Conservation (phyloP, 176 grass and related monocot species). For the Alloteropsis semialata region DNA sequence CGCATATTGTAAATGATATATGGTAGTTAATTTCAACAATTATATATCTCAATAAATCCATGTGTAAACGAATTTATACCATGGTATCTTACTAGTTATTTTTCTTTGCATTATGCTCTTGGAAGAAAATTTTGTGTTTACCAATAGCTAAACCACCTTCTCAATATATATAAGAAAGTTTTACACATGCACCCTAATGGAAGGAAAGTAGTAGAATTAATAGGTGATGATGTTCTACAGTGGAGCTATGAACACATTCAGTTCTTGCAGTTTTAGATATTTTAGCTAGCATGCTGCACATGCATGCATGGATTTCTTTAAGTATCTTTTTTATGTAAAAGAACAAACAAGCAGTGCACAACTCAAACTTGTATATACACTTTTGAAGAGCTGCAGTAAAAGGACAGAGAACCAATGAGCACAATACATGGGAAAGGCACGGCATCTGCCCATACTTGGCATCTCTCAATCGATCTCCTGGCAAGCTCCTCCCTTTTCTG, state of each 20-base stretch:
- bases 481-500: background rate
- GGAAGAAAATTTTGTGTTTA: background rate
- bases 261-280: background rate
- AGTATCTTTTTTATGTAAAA: background rate
- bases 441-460: slow-evolving; percentile 44
- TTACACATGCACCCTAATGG: background rate
- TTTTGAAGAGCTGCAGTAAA: background rate
- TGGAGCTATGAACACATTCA: background rate
- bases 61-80: too few species aligned
- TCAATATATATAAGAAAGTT: background rate
- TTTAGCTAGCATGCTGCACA: background rate
- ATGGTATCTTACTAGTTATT: background rate
- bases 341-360: background rate
- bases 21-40: background rate
- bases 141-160: background rate
- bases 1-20: background rate
- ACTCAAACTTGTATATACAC: slow-evolving; percentile 12
- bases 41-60: background rate
- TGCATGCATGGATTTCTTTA: background rate
- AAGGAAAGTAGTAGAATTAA: background rate
- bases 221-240: background rate
- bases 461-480: background rate
- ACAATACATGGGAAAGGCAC: background rate
- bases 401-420: slow-evolving; percentile 3
- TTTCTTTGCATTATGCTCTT: background rate